Evolutionary conservation across 2,329 filamentous ascomycete species (phyloP), one percentile per base, ranked within the genome.

Genomic region (Colletotrichum liaoningense): DNA sequence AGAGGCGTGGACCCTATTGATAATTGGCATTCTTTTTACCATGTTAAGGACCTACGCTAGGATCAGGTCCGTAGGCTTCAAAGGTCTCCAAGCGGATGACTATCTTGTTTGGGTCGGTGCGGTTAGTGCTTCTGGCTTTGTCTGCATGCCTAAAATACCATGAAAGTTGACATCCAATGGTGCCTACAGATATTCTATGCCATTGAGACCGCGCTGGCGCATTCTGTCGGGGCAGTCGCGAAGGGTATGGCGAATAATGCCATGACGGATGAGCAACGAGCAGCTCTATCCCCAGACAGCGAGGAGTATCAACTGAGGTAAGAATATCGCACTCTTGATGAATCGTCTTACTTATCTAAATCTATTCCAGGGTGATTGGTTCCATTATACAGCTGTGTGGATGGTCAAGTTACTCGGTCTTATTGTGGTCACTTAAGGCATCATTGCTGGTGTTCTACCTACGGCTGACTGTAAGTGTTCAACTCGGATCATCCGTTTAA

Each of bases 231-330:
- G 14, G 86, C 84, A 24, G 87, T 80, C 70, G 87, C 82, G 66
- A 81, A 82, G 54, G 88, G 89, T 0, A 80, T 91, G 6, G 87
- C 89, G 24, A 91, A 91, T 75, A 89, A 89, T 75, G 80, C 84
- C 69, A 90, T 92, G 88, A 87, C 88, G 1, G 81, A 86, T 12
- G 84, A 83, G 30, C 78, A 89, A 74, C 85, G 90, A 14, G 79
- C 77, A 5, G 79, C 82, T 0, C 81, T 91, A 9, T 81, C 82
- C 2, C 82, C 85, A 0, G 73, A 81, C 6, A 85, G 85, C 11
- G 78, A 82, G 19, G 88, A 90, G 77, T 89, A 86, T 76, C 78
- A 78, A 2, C 52, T 80, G 33, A 80, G 83, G 82, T 83, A 19
- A 72, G 38, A 78, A 63, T 46, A 2, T 26, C 19, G 19, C 42